Conservation (phyloP, 1,139 yeast species). For the Nakaseomyces bracarensis region DNA sequence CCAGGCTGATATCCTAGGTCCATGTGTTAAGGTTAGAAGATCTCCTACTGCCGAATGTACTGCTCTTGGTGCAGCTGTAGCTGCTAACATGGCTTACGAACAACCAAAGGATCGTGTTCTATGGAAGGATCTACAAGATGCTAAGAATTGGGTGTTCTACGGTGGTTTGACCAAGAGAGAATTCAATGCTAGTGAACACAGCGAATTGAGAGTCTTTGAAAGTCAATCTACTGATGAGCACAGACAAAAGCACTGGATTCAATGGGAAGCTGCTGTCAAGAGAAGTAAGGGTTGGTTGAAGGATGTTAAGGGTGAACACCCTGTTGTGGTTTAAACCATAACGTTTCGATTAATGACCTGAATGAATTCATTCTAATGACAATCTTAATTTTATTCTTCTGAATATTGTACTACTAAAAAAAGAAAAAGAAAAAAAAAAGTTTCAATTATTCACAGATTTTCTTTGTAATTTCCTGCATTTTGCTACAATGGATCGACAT, state of each 20-base stretch:
- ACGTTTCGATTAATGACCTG: not conserved
- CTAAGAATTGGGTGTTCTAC: slow-evolving; percentile 31
- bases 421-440: not conserved
- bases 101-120: slow-evolving; percentile 48
- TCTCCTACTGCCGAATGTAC: slow-evolving; percentile 86
- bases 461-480: not conserved
- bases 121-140: slow-evolving; percentile 73
- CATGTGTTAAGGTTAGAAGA: slow-evolving; percentile 74
- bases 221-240: slow-evolving; percentile 54
- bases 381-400: not conserved
- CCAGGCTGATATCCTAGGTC: slow-evolving; percentile 83
- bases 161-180: slow-evolving; percentile 30
- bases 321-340: not conserved
- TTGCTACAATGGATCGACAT: too few species aligned
- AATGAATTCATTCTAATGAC: not conserved
- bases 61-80: slow-evolving; percentile 93
- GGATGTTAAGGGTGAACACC: slow-evolving; percentile 18
- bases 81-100: slow-evolving; percentile 72
- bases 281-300: slow-evolving; percentile 70
- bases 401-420: slow-evolving; percentile 3
- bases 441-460: too few species aligned
- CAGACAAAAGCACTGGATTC: slow-evolving; percentile 57
- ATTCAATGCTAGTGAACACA: slow-evolving; percentile 13
- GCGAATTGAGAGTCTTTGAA: slow-evolving; percentile 35
- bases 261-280: slow-evolving; percentile 78